phyloP scores from a whole-genome alignment of 768 basidiomycete species.

The Macrolepiota fuliginosa region DNA sequence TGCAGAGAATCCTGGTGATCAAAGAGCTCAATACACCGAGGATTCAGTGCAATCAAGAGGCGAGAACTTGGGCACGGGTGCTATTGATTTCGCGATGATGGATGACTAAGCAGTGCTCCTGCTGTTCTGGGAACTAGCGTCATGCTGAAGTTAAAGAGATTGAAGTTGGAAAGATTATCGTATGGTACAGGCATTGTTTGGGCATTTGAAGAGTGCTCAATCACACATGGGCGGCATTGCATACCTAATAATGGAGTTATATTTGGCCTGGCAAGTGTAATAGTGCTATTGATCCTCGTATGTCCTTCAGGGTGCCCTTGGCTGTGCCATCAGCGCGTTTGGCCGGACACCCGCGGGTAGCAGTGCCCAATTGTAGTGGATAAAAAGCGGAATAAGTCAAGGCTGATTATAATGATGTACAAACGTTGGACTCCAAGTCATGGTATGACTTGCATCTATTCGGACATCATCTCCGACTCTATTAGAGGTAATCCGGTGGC shows the following conservation, averaged over 20 bases:
- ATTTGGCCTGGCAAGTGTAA: not conserved
- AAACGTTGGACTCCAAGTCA: no score
- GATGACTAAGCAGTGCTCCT: slow-evolving; percentile 2
- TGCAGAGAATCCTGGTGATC: not conserved
- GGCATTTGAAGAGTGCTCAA: not conserved
- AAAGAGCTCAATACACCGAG: not conserved
- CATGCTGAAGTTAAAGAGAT: no score
- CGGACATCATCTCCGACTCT: not conserved
- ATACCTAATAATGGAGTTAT: not conserved
- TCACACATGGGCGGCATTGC: not conserved
- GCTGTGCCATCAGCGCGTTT: not conserved
- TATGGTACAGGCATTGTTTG: not conserved
- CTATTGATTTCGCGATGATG: slow-evolving; percentile 1
- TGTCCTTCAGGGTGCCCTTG: not conserved
- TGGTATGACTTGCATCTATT: no score
- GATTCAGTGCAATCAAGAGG: slow-evolving; percentile 1
- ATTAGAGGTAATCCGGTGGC: not conserved
- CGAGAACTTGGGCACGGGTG: slow-evolving; percentile 6
- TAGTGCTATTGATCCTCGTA: not conserved
- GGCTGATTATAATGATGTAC: no score
- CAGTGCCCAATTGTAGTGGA: no score
- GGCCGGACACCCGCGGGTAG: no score
- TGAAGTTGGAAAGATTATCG: no score
- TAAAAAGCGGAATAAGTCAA: no score
- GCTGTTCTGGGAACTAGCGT: not conserved